Conservation (phyloP, 1,284 basidiomycete genomes). For the Leccinum fallax region DNA sequence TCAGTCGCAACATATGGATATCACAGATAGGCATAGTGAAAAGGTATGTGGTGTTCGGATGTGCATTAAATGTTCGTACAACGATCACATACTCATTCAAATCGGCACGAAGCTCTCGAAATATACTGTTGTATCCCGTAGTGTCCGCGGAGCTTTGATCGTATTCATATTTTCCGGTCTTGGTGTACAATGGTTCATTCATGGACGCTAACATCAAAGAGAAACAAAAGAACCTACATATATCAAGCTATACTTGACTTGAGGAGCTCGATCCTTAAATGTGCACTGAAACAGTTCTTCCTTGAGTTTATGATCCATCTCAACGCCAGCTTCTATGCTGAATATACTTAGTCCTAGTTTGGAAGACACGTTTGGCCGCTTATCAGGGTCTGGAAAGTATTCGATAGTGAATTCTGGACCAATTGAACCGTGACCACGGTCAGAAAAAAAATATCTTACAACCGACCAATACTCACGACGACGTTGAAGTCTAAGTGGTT, state of each 20-base stretch:
- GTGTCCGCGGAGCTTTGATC: conserved; percentile 65
- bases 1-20: no score
- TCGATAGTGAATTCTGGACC: neutral
- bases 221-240: conserved; percentile 55
- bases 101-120: conserved; percentile 81
- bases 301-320: conserved; percentile 66
- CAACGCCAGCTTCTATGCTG: conserved; percentile 75
- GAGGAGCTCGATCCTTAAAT: conserved; percentile 85
- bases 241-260: conserved; percentile 80
- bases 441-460: no score
- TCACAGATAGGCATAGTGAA: no score
- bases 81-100: conserved; percentile 63
- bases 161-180: conserved; percentile 87
- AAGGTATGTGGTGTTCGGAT: no score
- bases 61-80: neutral
- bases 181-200: no score
- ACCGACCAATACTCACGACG: no score
- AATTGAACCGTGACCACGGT: neutral
- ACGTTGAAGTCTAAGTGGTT: neutral
- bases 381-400: neutral
- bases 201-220: neutral
- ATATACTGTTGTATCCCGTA: conserved; percentile 50
- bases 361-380: conserved; percentile 32
- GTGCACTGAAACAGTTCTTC: conserved; percentile 85
- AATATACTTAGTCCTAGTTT: conserved; percentile 79